Evolutionary conservation across 2,329 filamentous ascomycete genomes (phyloP).

Genomic region (Pezicula radicicola): DNA sequence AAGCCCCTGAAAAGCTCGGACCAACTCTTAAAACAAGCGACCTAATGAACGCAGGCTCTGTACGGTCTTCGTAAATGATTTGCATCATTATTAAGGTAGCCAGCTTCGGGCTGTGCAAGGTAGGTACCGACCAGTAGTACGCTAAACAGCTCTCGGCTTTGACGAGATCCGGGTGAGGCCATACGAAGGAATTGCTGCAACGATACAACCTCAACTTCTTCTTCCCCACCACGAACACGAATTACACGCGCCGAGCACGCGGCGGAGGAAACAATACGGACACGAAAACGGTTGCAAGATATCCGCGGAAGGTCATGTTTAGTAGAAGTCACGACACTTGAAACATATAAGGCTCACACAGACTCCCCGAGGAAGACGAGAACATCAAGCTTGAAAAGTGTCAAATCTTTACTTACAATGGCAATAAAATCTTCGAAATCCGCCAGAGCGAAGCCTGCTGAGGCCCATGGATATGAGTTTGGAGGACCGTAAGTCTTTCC

Average conservation of each 20-base stretch:
- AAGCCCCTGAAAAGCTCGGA: no score
- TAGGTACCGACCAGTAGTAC: neutral
- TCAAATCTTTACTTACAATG: constrained; percentile 10
- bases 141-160: neutral
- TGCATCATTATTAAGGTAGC: no score
- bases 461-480: constrained; percentile 31
- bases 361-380: neutral
- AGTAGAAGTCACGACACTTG: neutral
- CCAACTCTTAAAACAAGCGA: no score
- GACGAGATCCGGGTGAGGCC: neutral
- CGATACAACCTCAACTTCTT: no score
- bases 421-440: constrained; percentile 18
- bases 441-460: constrained; percentile 14
- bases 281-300: neutral
- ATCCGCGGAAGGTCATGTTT: neutral
- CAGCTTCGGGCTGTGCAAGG: no score
- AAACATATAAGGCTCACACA: neutral
- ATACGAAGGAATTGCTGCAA: neutral
- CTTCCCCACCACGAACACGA: no score
- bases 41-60: no score
- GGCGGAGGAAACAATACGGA: neutral
- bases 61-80: no score
- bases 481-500: constrained; percentile 27
- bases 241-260: no score
- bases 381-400: neutral